A percentile compares a stretch with the other conserved stretches of the same genome.
Conservation (phyloP, 371 early-diverging fungal genomes). For the Mortierella sp. region DNA sequence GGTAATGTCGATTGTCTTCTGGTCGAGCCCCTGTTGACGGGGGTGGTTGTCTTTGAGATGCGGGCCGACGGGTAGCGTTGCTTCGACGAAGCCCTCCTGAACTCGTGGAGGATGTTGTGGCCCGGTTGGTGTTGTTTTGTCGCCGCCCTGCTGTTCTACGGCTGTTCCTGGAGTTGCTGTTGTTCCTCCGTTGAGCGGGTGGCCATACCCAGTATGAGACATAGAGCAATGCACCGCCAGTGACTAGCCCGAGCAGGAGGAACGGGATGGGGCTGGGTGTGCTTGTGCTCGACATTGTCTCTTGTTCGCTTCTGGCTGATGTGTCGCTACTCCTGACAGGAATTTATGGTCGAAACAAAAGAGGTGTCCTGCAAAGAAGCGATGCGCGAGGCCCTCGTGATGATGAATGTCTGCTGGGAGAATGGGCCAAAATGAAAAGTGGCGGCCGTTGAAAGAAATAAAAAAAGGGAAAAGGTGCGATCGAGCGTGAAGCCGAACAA, state of each 20-base stretch:
- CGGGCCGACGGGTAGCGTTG: slow-evolving; percentile 47
- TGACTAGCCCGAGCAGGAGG: slow-evolving; percentile 50
- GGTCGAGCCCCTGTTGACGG: slow-evolving; percentile 18
- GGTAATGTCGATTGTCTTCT: slow-evolving; percentile 25
- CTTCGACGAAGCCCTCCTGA: slow-evolving; percentile 41
- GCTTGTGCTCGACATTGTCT: slow-evolving; percentile 24
- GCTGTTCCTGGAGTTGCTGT: slow-evolving; percentile 16
- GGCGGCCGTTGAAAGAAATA: slow-evolving; percentile 5
- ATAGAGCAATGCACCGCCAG: slow-evolving; percentile 51
- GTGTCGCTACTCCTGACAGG: neutral
- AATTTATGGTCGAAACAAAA: neutral
- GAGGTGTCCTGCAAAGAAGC: neutral
- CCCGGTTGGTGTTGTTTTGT: neutral
- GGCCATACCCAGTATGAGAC: slow-evolving; percentile 57
- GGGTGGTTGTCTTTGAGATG: slow-evolving; percentile 16
- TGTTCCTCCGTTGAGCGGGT: slow-evolving; percentile 39
- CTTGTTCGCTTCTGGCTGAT: neutral
- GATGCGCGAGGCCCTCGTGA: neutral
- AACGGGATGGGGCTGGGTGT: slow-evolving; percentile 53
- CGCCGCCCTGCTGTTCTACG: slow-evolving; percentile 20
- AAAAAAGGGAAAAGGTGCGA: neutral
- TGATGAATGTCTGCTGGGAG: neutral
- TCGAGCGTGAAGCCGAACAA: neutral
- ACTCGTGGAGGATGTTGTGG: slow-evolving; percentile 3
- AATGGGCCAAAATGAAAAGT: neutral